A percentile compares a stretch with the other conserved stretches of the same genome.
These are phyloP conservation scores for Ustilago trichophora DNA, from an alignment of 1,284 basidiomycete genomes.

Conservation along the genomic window DNA sequence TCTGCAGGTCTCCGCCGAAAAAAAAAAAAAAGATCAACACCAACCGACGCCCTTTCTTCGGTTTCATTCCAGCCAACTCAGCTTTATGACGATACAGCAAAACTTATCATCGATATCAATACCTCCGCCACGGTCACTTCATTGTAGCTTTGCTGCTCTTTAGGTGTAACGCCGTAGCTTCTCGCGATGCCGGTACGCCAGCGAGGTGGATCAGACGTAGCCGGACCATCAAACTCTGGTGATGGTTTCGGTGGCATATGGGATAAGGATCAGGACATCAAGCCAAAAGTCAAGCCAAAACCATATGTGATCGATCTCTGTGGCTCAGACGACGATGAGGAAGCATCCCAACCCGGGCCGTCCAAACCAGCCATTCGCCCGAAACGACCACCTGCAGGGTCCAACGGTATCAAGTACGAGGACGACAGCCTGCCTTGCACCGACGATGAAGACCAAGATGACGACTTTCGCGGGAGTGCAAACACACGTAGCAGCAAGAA, in stretches of 20 bases:
- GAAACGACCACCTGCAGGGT: neutral
- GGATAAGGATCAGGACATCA: neutral
- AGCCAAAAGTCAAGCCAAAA: conserved; percentile 16
- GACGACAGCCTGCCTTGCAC: neutral
- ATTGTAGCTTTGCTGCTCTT: too few relatives aligned
- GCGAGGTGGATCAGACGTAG: neutral
- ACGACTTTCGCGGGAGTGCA: conserved; percentile 10
- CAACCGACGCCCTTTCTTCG: neutral
- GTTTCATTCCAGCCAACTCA: too few relatives aligned
- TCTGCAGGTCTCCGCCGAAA: neutral
- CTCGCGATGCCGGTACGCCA: conserved; percentile 28
- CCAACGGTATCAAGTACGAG: conserved; percentile 6
- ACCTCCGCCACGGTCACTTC: too few relatives aligned
- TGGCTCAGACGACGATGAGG: conserved; percentile 14
- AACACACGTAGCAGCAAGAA: neutral
- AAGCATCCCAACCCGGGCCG: neutral
- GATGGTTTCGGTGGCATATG: too few relatives aligned
- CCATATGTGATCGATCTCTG: conserved; percentile 28
- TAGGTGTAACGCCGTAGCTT: too few relatives aligned
- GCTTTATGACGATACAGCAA: too few relatives aligned
- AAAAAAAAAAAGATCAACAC: neutral
- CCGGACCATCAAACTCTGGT: neutral
- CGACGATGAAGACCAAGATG: conserved; percentile 1
- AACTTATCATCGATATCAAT: neutral
- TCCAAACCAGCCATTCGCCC: neutral